These are phyloP conservation scores for Talaromyces albobiverticillius DNA, from an alignment of 2,329 filamentous ascomycete species.

Conservation along the genomic window DNA sequence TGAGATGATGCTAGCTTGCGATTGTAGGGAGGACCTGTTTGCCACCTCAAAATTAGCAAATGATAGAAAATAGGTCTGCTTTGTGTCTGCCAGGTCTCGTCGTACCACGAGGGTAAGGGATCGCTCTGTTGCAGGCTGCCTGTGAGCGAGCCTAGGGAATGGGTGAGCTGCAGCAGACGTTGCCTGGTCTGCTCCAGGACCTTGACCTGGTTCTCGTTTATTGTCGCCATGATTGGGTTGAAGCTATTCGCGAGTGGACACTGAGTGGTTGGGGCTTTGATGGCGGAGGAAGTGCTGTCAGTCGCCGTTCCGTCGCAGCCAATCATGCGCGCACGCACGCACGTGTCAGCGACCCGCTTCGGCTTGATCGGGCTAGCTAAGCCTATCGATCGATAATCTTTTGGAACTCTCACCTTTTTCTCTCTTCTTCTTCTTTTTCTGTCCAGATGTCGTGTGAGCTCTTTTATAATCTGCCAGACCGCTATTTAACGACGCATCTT, in stretches of 20 bases:
- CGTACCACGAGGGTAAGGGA: conserved; percentile 66
- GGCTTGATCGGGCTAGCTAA: background rate
- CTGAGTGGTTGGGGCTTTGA: background rate
- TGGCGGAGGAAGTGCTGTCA: background rate
- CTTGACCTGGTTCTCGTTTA: conserved; percentile 50
- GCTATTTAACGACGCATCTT: too few species aligned
- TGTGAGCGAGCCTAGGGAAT: conserved; percentile 64
- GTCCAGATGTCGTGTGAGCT: background rate
- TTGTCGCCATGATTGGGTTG: conserved; percentile 32
- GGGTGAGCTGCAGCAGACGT: conserved; percentile 65
- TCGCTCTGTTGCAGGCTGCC: conserved; percentile 60
- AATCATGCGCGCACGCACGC: conserved; percentile 12
- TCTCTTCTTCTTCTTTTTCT: background rate
- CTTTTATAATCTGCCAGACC: background rate
- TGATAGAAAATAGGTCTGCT: background rate
- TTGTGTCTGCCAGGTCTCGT: background rate
- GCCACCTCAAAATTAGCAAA: background rate
- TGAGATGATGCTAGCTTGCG: conserved; percentile 68
- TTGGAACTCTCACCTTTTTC: background rate
- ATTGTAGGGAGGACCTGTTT: conserved; percentile 65
- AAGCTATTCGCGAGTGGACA: background rate
- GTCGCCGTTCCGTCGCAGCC: conserved; percentile 1
- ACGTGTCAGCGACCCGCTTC: background rate
- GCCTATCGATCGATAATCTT: background rate
- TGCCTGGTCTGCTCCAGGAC: conserved; percentile 68